Conservation (phyloP, 177 flowering plant species). For the Vitis hybrid region DNA sequence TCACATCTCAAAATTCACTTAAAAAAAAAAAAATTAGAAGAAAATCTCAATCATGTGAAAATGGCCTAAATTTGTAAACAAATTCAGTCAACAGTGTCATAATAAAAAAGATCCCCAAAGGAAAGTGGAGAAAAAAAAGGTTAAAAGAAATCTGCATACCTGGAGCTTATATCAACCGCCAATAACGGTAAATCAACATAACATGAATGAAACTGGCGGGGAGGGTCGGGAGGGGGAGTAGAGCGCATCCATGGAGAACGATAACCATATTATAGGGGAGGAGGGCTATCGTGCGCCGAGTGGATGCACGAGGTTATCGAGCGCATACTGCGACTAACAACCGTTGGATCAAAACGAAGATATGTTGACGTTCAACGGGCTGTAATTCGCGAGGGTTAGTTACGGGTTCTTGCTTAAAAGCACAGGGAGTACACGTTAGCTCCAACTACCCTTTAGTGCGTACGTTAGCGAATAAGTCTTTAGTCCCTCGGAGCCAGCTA, state of each 20-base stretch:
- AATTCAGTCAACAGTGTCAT: background rate
- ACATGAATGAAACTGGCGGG: constrained; percentile 6
- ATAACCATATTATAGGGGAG: constrained; percentile 7
- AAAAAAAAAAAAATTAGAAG: no score
- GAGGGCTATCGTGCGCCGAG: constrained; percentile 14
- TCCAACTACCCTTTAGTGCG: no score
- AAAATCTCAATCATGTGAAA: no score
- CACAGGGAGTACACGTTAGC: no score
- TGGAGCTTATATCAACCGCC: constrained; percentile 1
- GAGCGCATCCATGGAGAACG: constrained; percentile 22
- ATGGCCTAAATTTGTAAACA: no score
- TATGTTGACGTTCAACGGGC: no score
- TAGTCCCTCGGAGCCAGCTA: no score
- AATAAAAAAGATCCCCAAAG: background rate
- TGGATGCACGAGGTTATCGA: constrained; percentile 6
- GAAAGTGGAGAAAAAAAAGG: background rate
- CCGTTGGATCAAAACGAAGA: constrained; percentile 2
- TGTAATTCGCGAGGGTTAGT: no score
- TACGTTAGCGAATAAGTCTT: no score
- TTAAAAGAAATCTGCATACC: background rate
- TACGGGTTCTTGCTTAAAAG: no score
- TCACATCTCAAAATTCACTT: no score
- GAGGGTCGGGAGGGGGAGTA: constrained; percentile 8
- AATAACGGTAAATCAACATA: background rate
- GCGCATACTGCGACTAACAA: background rate